Evolutionary conservation across 495 filamentous ascomycete genomes (phyloP), one percentile per base, ranked within the genome.

Genomic region (Haplographium delicatum): DNA sequence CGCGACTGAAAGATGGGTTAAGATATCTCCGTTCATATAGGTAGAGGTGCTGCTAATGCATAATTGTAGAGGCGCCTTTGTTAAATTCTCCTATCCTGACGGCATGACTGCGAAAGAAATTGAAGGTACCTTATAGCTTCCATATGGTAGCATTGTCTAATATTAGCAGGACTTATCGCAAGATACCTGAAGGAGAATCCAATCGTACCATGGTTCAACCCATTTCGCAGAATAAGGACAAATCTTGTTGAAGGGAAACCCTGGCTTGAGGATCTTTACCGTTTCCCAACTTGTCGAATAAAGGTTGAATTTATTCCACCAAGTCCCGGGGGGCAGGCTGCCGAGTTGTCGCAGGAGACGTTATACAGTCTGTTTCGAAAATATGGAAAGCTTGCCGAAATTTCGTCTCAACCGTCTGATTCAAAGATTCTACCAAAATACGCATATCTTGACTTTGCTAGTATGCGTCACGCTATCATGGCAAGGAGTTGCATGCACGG

Each of bases 401-500:
- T 98, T 45, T 73, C 74, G 0, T 68, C 76, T 4, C 89, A 96
- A 60, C 79, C 89, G 2, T 73, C 83, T 2, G 89, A 91, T 56
- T 94, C 89, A 10, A 96, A 95, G 65, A 68, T 86, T 2, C 42
- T 85, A 10, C 91, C 91, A 1, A 82, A 80, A 58, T 95, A 75
- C 68, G 89, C 93, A 3, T 78, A 74, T 38, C 65, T 98, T 18
- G 85, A 91, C 52, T 96, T 91, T 59, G 67, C 74, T 5, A 68
- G 72, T 7, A 73, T 84, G 16, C 76, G 84, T 30, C 82, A 82
- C 59, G 80, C 89, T 3, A 53, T 53, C 6, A 72, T 84, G 16
- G 76, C 84, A 31, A 83, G 85, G 51, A 96, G 94, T 56, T 97
- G 91, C 68, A 72, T 96, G 70, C 94, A 97, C 65, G 94, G 93